Percentiles rank a stretch among this genome's conserved stretches.
These are phyloP conservation scores for Sphaerosporella brunnea DNA, from an alignment of 495 filamentous ascomycete genomes.

Conservation along the genomic window DNA sequence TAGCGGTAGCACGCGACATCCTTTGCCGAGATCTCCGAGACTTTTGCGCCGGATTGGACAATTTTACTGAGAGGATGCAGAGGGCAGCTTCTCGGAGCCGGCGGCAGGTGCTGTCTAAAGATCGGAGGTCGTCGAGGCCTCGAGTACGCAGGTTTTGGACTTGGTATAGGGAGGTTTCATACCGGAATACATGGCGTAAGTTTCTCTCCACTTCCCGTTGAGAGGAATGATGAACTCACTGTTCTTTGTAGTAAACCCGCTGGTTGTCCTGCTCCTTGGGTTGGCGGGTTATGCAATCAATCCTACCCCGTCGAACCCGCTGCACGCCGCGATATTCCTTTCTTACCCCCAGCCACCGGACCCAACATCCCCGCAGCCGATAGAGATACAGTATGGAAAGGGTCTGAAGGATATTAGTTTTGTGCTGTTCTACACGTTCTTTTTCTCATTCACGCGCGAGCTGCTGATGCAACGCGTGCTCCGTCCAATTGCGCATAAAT, in stretches of 20 bases:
- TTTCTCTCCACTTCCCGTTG: background rate
- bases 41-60: background rate
- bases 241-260: conserved; percentile 40
- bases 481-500: conserved; percentile 53
- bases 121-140: conserved; percentile 4
- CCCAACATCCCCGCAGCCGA: conserved; percentile 28
- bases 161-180: conserved; percentile 24
- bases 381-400: conserved; percentile 67
- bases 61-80: conserved; percentile 5
- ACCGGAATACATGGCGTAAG: conserved; percentile 25
- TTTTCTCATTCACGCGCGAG: conserved; percentile 84
- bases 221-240: background rate
- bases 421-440: conserved; percentile 73
- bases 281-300: conserved; percentile 55
- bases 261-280: conserved; percentile 48
- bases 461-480: conserved; percentile 91
- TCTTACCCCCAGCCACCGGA: conserved; percentile 57
- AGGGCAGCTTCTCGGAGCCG: conserved; percentile 21
- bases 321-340: conserved; percentile 79
- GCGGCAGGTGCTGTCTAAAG: conserved; percentile 16
- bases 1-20: background rate
- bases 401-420: conserved; percentile 70
- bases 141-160: conserved; percentile 15
- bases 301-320: conserved; percentile 62
- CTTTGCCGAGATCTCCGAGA: background rate